These are phyloP conservation scores for Phytophthora cryptogea DNA, from an alignment of 352 stramenopile species.

Conservation along the genomic window DNA sequence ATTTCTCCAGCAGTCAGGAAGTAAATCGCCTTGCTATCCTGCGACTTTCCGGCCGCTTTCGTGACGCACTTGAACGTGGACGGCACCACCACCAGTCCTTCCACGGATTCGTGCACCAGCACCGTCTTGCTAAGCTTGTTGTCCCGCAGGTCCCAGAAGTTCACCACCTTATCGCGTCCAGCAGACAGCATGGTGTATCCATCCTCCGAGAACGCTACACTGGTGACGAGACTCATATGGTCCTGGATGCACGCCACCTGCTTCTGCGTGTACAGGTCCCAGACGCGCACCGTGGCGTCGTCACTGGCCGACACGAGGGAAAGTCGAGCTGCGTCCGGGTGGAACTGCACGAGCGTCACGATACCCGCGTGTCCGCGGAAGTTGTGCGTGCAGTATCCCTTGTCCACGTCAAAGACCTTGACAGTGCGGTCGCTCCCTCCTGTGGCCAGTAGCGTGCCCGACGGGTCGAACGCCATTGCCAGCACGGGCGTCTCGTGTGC, in stretches of 20 bases:
- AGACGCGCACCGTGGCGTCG: conserved; percentile 79
- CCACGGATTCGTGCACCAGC: conserved; percentile 94
- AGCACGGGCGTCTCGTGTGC: conserved; percentile 77
- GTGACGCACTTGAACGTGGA: conserved; percentile 56
- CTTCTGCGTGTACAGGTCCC: conserved; percentile 86
- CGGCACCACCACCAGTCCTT: conserved; percentile 92
- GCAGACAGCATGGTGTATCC: conserved; percentile 88
- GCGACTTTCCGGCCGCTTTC: conserved; percentile 18
- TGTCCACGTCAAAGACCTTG: conserved; percentile 94
- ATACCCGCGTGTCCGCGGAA: conserved; percentile 89
- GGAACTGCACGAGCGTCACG: conserved; percentile 88
- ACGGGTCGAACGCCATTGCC: conserved; percentile 89
- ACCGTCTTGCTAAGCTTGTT: conserved; percentile 92
- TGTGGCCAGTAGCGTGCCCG: conserved; percentile 94
- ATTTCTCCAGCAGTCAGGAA: conserved; percentile 94
- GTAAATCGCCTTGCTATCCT: conserved; percentile 74
- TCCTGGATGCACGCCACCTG: conserved; percentile 91
- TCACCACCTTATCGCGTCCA: conserved; percentile 93
- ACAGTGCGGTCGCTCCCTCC: conserved; percentile 95
- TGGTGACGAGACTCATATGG: conserved; percentile 95
- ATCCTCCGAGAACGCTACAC: conserved; percentile 89
- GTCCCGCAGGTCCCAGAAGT: conserved; percentile 88
- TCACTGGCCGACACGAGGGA: conserved; percentile 82
- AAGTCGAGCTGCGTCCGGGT: conserved; percentile 67
- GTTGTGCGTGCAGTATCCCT: conserved; percentile 94